Evolutionary conservation across 371 early-diverging fungal species (phyloP), one percentile per base, ranked within the genome.

Genomic region (Dinochytrium kinnereticum): DNA sequence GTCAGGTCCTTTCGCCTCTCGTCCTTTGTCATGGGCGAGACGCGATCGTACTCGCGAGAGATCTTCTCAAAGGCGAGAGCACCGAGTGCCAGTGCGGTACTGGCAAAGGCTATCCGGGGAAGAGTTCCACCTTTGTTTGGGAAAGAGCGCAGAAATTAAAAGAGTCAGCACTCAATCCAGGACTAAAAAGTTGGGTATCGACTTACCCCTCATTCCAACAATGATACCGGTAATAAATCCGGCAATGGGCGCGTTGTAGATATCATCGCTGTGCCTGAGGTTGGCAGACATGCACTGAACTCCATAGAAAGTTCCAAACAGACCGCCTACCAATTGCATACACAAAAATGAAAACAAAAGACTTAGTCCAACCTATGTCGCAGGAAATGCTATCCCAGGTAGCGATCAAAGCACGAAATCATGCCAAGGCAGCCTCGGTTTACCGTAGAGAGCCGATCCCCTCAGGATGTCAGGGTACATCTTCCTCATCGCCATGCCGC

Each of bases 241-340:
- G 28, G 76, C 67, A 34, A 59, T 53, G n/a, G 72, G 53, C 24
- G 76, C 76, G 76, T 76, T 76, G 72, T 33, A 71, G 37, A 68
- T 37, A 33, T 76, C 76, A 44, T 76, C 76, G 36, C 68, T 71
- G 37, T 69, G 44, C 59, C 76, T 71, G 26, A 51, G 28, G 0
- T 76, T 55, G 40, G 76, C 76, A 7, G 69, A 49, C 38, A 68
- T 26, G 1, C 31, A 24, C 31, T 59, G 49, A 5, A 59, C 21
- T 2, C 59, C 76, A 7, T 34, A 3, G 69, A 67, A 70, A 36
- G 68, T 53, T 17, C 61, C 76, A 38, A 59, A 50, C 17, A 75
- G 26, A 30, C 69, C 71, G 36, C 64, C 76, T 75, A 34, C 10
- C n/a, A n/a, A n/a, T n/a, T n/a, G n/a, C n/a, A n/a, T n/a, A n/a